Percentiles rank a stretch among this genome's conserved stretches.
phyloP scores from a whole-genome alignment of 1,284 basidiomycete genomes.

The Macrocystidia cucumis region DNA sequence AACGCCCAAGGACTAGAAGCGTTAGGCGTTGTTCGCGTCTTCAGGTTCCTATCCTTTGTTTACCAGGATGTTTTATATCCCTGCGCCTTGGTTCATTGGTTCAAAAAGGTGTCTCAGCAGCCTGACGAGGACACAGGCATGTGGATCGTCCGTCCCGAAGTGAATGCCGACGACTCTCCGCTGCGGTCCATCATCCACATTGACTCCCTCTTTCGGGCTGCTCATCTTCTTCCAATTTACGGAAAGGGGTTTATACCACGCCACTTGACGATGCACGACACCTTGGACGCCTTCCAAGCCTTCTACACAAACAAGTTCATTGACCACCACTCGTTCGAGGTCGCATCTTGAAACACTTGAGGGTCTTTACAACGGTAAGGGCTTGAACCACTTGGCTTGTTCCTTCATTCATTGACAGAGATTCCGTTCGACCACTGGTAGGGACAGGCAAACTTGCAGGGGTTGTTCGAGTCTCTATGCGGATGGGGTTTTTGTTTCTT shows the following conservation, averaged over 20 bases:
- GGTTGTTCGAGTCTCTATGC: too few species aligned
- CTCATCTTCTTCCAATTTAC: conserved; percentile 21
- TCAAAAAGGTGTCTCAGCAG: background rate
- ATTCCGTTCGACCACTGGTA: too few species aligned
- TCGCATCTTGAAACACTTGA: too few species aligned
- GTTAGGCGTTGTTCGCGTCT: background rate
- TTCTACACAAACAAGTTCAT: conserved; percentile 22
- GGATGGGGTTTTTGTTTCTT: too few species aligned
- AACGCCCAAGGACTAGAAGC: conserved; percentile 4
- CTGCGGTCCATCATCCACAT: conserved; percentile 12
- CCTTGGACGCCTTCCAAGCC: conserved; percentile 17
- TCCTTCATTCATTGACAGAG: too few species aligned
- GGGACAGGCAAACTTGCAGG: too few species aligned
- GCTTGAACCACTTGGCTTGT: too few species aligned
- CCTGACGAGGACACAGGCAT: conserved; percentile 1
- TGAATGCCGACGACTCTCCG: background rate
- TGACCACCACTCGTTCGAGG: conserved; percentile 26
- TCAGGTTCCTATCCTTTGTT: conserved; percentile 2
- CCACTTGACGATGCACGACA: conserved; percentile 13
- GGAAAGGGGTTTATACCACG: conserved; percentile 16
- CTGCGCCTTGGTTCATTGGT: conserved; percentile 4
- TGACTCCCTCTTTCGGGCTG: conserved; percentile 16
- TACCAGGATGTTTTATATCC: background rate
- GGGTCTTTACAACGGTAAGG: too few species aligned
- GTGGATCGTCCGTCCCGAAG: conserved; percentile 3